Evolutionary conservation across 148 eudicot genomes (phyloP).

Genomic region (Rhododendron henanense): DNA sequence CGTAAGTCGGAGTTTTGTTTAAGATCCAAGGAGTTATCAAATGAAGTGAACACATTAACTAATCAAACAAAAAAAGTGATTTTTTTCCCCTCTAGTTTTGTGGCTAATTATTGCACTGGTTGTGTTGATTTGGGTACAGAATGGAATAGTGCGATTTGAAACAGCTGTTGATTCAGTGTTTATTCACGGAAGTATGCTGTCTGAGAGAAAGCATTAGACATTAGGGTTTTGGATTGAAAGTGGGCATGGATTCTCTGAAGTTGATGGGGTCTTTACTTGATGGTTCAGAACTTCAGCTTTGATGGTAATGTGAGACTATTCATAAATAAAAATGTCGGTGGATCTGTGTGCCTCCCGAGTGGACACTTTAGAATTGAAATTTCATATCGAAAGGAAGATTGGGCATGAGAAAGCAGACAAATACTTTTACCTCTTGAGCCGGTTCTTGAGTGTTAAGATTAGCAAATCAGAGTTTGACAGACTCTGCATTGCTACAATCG

Average conservation of each 20-base stretch:
- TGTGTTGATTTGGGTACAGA: slow-evolving; percentile 22
- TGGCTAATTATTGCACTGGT: slow-evolving; percentile 5
- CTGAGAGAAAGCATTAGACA: slow-evolving; percentile 16
- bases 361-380: slow-evolving; percentile 45
- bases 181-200: not conserved
- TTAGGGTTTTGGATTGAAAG: slow-evolving; percentile 15
- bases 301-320: not conserved
- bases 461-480: slow-evolving; percentile 56
- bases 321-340: slow-evolving; percentile 34
- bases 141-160: slow-evolving; percentile 8
- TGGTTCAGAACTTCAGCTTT: not conserved
- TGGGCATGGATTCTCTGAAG: slow-evolving; percentile 6
- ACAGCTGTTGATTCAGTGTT: slow-evolving; percentile 5
- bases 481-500: slow-evolving; percentile 45
- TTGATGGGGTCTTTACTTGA: slow-evolving; percentile 9
- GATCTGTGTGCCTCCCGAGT: slow-evolving; percentile 41
- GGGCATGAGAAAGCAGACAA: slow-evolving; percentile 56
- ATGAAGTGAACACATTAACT: not conserved
- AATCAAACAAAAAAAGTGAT: not conserved
- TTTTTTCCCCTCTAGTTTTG: not conserved
- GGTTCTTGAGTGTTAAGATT: slow-evolving; percentile 38
- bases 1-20: not conserved
- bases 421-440: slow-evolving; percentile 50
- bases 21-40: not conserved
- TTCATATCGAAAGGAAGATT: slow-evolving; percentile 44